Conservation (phyloP, 1,284 basidiomycete genomes). For the Nidula niveotomentosa region DNA sequence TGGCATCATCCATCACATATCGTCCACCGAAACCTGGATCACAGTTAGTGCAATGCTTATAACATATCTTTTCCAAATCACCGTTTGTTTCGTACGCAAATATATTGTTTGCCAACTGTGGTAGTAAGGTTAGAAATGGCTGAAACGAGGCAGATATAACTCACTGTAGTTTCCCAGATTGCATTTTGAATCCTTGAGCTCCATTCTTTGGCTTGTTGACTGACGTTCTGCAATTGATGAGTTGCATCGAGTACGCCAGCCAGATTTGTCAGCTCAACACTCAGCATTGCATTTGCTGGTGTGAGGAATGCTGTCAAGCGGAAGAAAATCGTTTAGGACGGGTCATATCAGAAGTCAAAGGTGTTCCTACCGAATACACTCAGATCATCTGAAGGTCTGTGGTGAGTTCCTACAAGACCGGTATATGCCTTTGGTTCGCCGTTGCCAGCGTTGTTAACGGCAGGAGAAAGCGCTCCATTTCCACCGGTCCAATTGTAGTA, state of each 20-base stretch:
- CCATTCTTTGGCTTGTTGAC: constrained; percentile 54
- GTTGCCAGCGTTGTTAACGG: constrained; percentile 65
- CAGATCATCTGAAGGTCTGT: constrained; percentile 75
- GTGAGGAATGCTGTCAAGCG: constrained; percentile 59
- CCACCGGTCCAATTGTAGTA: constrained; percentile 82
- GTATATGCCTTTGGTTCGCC: constrained; percentile 69
- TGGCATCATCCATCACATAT: constrained; percentile 82
- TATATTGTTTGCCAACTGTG: constrained; percentile 56
- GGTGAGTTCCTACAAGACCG: constrained; percentile 70
- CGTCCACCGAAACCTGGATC: constrained; percentile 57
- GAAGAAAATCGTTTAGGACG: neutral
- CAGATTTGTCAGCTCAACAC: constrained; percentile 65
- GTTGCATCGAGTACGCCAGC: constrained; percentile 58
- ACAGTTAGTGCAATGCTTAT: neutral
- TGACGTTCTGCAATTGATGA: constrained; percentile 47
- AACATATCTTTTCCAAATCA: constrained; percentile 15
- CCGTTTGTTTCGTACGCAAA: constrained; percentile 82
- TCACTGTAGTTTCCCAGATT: constrained; percentile 63
- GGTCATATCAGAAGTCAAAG: too few relatives aligned
- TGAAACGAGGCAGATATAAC: constrained; percentile 9
- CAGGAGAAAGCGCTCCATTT: constrained; percentile 58
- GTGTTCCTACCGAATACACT: constrained; percentile 56
- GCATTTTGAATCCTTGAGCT: constrained; percentile 61
- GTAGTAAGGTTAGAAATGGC: neutral
- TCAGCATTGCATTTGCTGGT: constrained; percentile 80